These are phyloP conservation scores for Drosera capensis DNA, from an alignment of 148 eudicot species.

Conservation along the genomic window DNA sequence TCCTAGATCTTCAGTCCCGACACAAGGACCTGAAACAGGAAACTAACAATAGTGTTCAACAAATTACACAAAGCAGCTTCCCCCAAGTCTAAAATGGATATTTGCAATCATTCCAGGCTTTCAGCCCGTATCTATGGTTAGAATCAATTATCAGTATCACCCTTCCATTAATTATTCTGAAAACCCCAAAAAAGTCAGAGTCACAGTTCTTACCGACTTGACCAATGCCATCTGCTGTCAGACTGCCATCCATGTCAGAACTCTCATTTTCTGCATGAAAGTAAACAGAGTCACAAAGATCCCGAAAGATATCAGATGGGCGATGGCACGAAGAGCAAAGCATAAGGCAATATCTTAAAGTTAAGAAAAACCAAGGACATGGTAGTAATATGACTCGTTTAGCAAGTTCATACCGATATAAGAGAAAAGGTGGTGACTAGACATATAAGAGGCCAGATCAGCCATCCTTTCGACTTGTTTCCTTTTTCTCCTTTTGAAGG, in stretches of 20 bases:
- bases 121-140: too few species aligned
- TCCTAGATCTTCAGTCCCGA: too few species aligned
- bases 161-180: neutral
- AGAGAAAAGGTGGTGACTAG: conserved; percentile 72
- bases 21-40: too few species aligned
- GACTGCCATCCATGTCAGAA: conserved; percentile 45
- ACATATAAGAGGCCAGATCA: conserved; percentile 46
- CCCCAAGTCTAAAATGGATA: too few species aligned
- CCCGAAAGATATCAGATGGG: too few species aligned
- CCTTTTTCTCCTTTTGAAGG: conserved; percentile 70
- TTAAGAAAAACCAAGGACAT: neutral
- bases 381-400: neutral
- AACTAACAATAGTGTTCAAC: too few species aligned
- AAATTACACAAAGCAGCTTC: too few species aligned
- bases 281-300: conserved; percentile 9
- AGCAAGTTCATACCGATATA: conserved; percentile 33
- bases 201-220: conserved; percentile 41
- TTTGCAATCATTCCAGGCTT: too few species aligned
- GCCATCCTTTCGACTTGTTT: conserved; percentile 52
- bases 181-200: conserved; percentile 3
- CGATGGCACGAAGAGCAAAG: neutral
- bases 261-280: conserved; percentile 54
- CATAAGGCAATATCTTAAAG: neutral
- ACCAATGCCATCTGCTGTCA: conserved; percentile 32
- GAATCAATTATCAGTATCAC: too few species aligned